Base-by-base conservation (phyloP, 192 early-diverging fungal genomes). In the Backusella tuberculispora region DNA sequence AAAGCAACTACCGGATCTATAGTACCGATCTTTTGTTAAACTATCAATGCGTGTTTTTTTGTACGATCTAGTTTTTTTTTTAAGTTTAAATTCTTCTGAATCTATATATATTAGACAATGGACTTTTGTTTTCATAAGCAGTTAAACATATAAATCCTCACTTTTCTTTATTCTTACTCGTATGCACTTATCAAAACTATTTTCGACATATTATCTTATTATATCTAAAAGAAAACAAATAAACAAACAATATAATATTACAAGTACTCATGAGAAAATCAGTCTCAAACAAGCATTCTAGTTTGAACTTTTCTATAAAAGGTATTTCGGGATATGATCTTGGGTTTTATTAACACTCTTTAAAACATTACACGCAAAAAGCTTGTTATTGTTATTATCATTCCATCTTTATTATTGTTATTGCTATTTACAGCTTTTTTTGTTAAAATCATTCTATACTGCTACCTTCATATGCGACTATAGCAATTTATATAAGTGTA, bases 1-100 rank as follows among this genome's bases (percentile, higher is more conserved):
- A 60, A 60, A 60, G 53, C 53, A 60, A 26, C 21, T 24, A 60
- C 53, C 53, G 21, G 21, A 60, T 60, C 53, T 26, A 24, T 60
- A n/a, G 12, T 60, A 60, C 53, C 53, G 53, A 26, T 60, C 21
- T 60, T 60, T 60, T 60, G 53, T 60, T 60, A 56, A 56, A 9
- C 50, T 56, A 56, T 56, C 50, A 56, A 56, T 56, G 50, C 50
- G 17, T 53, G 48, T 48, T 48, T 15, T 50, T 19, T 50, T 50
- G 6, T 50, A n/a, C 6, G 7, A 24, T n/a, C n/a, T 19, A 60
- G 2, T 34, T 34, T 26, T 60, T 26, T 12, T 26, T 1, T 24
- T 8, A 26, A 60, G 4, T 24, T 26, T 24, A 26, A 56, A 56
- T 56, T 56, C 19, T 34, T 24, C 12, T 56, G 24, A 43, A 56